Conservation (phyloP, 2,329 filamentous ascomycete species). For the Colletotrichum cuscutae region DNA sequence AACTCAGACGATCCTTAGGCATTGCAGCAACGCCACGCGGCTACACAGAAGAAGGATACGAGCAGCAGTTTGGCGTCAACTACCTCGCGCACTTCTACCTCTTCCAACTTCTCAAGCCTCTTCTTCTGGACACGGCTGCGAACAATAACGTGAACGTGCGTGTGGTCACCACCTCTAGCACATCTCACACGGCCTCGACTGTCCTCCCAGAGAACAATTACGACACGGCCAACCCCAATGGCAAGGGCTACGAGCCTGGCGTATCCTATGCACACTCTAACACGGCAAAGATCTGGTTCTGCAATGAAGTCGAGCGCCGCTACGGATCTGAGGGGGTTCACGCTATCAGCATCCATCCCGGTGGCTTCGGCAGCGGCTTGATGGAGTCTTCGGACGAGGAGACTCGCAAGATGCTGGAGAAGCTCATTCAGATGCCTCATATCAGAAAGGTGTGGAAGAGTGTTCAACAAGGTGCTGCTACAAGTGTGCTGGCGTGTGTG, state of each 20-base stretch:
- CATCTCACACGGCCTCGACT: slow-evolving; percentile 49
- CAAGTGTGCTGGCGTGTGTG: background rate
- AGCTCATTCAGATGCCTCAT: slow-evolving; percentile 3
- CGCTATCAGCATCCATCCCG: slow-evolving; percentile 36
- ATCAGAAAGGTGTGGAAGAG: slow-evolving; percentile 7
- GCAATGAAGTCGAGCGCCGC: slow-evolving; percentile 60
- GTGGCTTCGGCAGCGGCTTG: background rate
- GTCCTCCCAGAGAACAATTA: slow-evolving; percentile 48
- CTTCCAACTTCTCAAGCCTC: slow-evolving; percentile 58
- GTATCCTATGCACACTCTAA: slow-evolving; percentile 60
- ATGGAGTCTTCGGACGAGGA: slow-evolving; percentile 12
- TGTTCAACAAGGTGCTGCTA: slow-evolving; percentile 2
- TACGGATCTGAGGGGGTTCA: slow-evolving; percentile 42
- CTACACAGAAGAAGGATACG: slow-evolving; percentile 38
- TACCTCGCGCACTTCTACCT: slow-evolving; percentile 65
- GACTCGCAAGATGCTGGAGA: background rate
- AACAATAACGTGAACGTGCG: slow-evolving; percentile 53
- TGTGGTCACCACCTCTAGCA: slow-evolving; percentile 55
- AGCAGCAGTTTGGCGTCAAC: slow-evolving; percentile 61
- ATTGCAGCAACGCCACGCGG: slow-evolving; percentile 29
- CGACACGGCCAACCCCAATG: slow-evolving; percentile 45
- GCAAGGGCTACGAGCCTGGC: slow-evolving; percentile 47
- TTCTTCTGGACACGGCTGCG: slow-evolving; percentile 51
- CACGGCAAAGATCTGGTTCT: slow-evolving; percentile 60
- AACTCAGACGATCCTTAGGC: background rate